Evolutionary conservation across 192 early-diverging fungal species (phyloP).

Genomic region (Backusella circina): DNA sequence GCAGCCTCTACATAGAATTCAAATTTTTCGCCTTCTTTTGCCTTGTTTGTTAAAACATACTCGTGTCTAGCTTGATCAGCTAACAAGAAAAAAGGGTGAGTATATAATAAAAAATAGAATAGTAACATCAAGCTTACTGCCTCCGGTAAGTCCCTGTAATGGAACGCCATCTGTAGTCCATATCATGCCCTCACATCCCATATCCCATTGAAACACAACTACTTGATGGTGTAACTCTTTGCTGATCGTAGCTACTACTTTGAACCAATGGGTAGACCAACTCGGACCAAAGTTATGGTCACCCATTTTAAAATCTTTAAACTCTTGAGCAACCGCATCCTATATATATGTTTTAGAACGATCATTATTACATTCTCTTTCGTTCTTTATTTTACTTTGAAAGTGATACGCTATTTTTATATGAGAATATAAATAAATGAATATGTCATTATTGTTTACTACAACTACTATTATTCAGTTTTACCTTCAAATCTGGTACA

Average conservation of each 20-base stretch:
- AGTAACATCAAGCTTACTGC: constrained; percentile 41
- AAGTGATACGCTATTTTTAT: constrained; percentile 24
- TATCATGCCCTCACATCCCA: constrained; percentile 83
- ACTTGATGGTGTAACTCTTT: constrained; percentile 55
- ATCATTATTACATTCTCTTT: not conserved
- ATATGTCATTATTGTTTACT: constrained; percentile 71
- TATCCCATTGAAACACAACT: constrained; percentile 85
- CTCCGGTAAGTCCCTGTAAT: constrained; percentile 89
- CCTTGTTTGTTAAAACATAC: constrained; percentile 42
- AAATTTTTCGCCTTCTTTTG: constrained; percentile 44
- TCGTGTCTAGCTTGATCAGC: constrained; percentile 49
- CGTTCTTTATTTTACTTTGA: constrained; percentile 24
- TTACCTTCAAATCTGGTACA: constrained; percentile 62
- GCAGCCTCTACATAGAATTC: constrained; percentile 87
- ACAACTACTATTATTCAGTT: constrained; percentile 44
- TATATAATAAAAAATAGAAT: not conserved
- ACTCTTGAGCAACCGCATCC: constrained; percentile 18
- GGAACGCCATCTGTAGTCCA: constrained; percentile 82
- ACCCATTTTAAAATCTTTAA: constrained; percentile 1
- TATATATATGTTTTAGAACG: not conserved
- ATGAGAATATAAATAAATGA: constrained; percentile 10
- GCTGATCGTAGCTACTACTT: constrained; percentile 66
- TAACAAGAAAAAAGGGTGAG: constrained; percentile 6
- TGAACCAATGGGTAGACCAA: constrained; percentile 78
- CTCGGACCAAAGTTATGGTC: constrained; percentile 15